Base-by-base conservation (phyloP, 805 yeast genomes). In the Candida montana region DNA sequence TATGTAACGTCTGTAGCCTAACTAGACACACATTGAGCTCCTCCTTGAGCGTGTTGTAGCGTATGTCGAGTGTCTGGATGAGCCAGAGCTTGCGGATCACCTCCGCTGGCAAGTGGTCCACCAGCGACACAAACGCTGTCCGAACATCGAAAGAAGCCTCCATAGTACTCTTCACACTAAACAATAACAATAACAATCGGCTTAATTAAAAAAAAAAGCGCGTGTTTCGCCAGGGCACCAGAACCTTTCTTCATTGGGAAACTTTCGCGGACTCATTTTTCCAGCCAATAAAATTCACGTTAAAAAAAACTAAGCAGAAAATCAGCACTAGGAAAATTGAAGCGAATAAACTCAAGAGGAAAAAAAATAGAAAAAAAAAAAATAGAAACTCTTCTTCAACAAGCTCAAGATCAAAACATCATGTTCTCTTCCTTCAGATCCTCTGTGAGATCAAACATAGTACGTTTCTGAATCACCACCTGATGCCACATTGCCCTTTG, bases 91-190 rank as follows among this genome's bases (percentile, higher is more conserved):
- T 59, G 18, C 74, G 53, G 11, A 68, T 62, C n/a, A 69, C 49
- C 34, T 69, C 72, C 19, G 70, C 62, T 0, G 73, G 73, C 13
- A 68, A 55, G 45, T 68, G 73, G 44, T 69, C 75, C 39, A 68
- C 55, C 1, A 64, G 52, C 21, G 63, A 57, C 3, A 68, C 57
- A 42, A 66, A 67, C 13, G 62, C 54, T 31, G 65, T 61, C 33
- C 72, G 53, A n/a, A 64, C 63, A 39, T 67, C 72, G 13, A 52
- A 45, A 16, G 23, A 6, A 21, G 24, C 24, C 24, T 7, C 9
- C 6, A 21, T 9, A 21, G 9, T 21, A 21, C 9, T 9, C 9
- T 21, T 21, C 6, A 21, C 6, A 26, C n/a, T 26, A 9, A 26
- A 11, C 29, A 26, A 26, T 23, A 23, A 23, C 26, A 23, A 23